Base-by-base conservation (phyloP, 805 yeast species). In the Saccharomycopsis guyanensis region DNA sequence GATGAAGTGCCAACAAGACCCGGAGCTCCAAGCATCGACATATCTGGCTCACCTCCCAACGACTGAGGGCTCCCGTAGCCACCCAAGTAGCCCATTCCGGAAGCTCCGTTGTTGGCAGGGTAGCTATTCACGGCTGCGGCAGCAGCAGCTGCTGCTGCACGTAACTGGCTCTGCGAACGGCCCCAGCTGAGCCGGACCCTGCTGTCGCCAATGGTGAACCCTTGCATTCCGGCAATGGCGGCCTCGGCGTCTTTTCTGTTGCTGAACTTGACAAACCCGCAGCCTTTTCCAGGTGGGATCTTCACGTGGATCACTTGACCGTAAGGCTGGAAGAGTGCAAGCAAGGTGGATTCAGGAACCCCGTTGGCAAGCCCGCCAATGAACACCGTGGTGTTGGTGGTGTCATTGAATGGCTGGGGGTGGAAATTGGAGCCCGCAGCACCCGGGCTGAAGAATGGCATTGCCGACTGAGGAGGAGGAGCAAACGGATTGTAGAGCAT, bases 171-270 rank as follows among this genome's bases (percentile, higher is more conserved):
- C 27, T 59, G 63, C 10, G 71, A 71, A 56, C 84, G 70, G 40
- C 91, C 91, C 93, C 93, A 84, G 42, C 86, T 76, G 42, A 84
- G 64, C 52, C 89, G 65, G 20, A 84, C 78, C 50, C 89, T 70
- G 44, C 79, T 74, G 2, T 88, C 89, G n/a, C 81, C 82, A 50
- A 84, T 76, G 20, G 78, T 68, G 58, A 77, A 83, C 1, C 94
- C 94, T 61, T 84, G 87, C 84, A 84, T 78, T 3, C 82, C 80
- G 35, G 77, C 73, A 45, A 84, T 82, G 4, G 94, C 87, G 35
- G 76, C 79, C 60, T 82, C 86, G 1, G 93, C 93, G 55, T 81
- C 85, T 55, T 76, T 80, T 51, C 85, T 66, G 31, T 69, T 67
- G n/a, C 74, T 66, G 59, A 77, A 84, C 57, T 77, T 80, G 47